Base-by-base conservation (phyloP, 1,139 yeast species). In the Starmera stellimalicola region DNA sequence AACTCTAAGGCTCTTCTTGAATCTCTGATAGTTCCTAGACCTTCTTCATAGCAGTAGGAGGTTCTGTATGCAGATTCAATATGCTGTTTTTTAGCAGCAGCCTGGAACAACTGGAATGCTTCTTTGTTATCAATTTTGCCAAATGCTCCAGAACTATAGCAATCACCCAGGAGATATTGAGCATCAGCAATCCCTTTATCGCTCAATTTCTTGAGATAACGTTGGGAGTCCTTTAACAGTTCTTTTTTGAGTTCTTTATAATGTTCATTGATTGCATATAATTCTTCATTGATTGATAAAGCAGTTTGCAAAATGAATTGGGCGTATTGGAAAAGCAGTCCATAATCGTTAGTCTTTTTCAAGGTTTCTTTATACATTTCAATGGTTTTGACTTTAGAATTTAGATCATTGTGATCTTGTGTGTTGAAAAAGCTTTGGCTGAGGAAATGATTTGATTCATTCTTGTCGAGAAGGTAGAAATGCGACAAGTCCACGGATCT, bases 61-160 rank as follows among this genome's bases (percentile, higher is more conserved):
- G 95, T 82, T 48, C 97, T 72, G 57, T 82, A 91, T 0, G 95
- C 88, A 35, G 93, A 76, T 55, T 91, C 97, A 9, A 81, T 69
- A 52, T 91, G 97, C 16, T 91, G 94, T 45, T 83, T 91, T 55
- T 88, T 91, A 6, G 95, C 95, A 7, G 97, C 95, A 24, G 84
- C 65, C 52, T 80, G 88, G 55, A 91, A 91, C 35, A 83, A 68
- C 2, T 60, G 48, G 46, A 84, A 80, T 3, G 96, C 82, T 43
- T 83, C 91, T 43, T 70, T 72, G 47, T 79, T 68, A 36, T 87
- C 95, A n/a, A 81, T 67, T 51, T 79, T 82, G 0, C 93, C 94
- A 38, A 87, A 68, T 0, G 87, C 87, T 2, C 95, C 95, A 5
- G 91, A 78, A 18, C 91, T 73, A 53, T 77, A 78, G 0, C 93